Evolutionary conservation across 1,284 basidiomycete genomes (phyloP), one percentile per base, ranked within the genome.

Genomic region (Ustilago bromivora): DNA sequence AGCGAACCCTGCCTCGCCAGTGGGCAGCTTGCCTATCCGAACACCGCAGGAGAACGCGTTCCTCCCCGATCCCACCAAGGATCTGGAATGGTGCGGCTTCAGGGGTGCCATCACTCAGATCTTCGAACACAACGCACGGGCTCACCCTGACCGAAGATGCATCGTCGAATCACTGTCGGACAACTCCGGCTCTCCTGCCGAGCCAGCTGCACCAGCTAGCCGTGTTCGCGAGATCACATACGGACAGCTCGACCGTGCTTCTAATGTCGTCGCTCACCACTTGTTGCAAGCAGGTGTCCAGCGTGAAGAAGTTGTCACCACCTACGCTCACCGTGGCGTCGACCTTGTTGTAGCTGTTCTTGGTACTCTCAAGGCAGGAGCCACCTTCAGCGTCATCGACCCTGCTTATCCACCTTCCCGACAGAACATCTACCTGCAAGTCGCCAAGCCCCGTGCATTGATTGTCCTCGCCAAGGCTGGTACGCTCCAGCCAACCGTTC

Each of bases 341-440:
- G 96, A 99, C 86, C 91, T 99, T 57, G 94, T 98, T 8, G 93
- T 99, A 6, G 96, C 96, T 19, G 95, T 99, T 6, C 93, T 99
- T 91, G 97, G 94, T 57, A 92, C 97, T 40, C 90, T 99, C 81
- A 99, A 99, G 88, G 95, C 94, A 2, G 97, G 97, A 32, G 96
- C 94, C 8, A 96, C 95, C 2, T 99, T 99, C 88, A 96, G 94
- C 43, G 97, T 99, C 74, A 98, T 99, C 72, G 96, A 99, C 88
- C 97, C 97, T 43, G 96, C 96, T 1, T 99, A 99, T 86, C 97
- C 97, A 5, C 91, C 96, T 2, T 92, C 93, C 10, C 89, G 97
- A 46, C 97, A 99, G 87, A 95, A 91, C n/a, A 91, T 97, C 82
- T 99, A 99, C 87, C 91, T 99, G 52, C 90, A 93, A 74, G 97